Percentiles rank a stretch among this genome's conserved stretches.
phyloP scores from a whole-genome alignment of 164 flowering plant species.

The Berberis thunbergii region DNA sequence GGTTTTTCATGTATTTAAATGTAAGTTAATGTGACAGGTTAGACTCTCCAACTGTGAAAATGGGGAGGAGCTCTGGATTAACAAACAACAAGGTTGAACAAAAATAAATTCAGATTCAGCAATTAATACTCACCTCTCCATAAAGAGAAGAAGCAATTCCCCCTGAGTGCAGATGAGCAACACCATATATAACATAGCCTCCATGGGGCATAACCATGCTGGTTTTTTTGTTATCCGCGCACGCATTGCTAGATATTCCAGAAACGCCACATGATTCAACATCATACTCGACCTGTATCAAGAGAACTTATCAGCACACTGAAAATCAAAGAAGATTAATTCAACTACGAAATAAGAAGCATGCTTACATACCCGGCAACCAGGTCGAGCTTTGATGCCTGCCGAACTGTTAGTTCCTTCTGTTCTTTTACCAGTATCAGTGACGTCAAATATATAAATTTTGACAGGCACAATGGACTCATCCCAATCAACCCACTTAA shows the following conservation, averaged over 20 bases:
- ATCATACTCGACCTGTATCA: constrained; percentile 45
- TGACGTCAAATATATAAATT: not conserved
- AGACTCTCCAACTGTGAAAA: too few species aligned
- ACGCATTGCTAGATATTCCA: constrained; percentile 15
- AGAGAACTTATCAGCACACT: not conserved
- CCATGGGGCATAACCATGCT: constrained; percentile 35
- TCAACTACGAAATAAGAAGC: not conserved
- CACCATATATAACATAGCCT: constrained; percentile 60
- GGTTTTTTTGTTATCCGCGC: constrained; percentile 13
- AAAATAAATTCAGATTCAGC: too few species aligned
- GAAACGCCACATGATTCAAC: constrained; percentile 27
- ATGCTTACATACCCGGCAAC: constrained; percentile 36
- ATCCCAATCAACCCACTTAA: constrained; percentile 68
- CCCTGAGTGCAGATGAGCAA: too few species aligned
- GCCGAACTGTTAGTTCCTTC: constrained; percentile 40
- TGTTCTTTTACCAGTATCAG: constrained; percentile 1
- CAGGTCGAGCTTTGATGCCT: constrained; percentile 51
- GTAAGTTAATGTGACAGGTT: too few species aligned
- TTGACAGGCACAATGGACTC: constrained; percentile 50
- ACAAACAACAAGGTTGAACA: too few species aligned
- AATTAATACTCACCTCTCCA: constrained; percentile 35
- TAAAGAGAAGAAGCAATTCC: constrained; percentile 27
- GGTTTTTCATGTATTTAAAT: too few species aligned
- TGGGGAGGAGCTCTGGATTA: too few species aligned
- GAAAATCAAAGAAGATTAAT: not conserved